Evolutionary conservation across 805 yeast genomes (phyloP).

Genomic region (Zygosaccharomyces bailii): DNA sequence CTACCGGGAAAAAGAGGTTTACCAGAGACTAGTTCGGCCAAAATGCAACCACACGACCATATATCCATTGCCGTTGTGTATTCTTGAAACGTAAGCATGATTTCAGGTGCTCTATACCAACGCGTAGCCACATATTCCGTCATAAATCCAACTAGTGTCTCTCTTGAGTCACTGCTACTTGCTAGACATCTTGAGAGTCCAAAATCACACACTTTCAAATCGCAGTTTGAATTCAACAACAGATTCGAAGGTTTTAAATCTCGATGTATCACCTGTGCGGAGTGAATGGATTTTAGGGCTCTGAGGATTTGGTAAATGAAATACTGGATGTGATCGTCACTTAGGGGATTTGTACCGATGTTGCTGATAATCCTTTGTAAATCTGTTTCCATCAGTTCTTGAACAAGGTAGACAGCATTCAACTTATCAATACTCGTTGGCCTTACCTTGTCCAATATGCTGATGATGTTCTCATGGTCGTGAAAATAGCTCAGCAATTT

Average conservation of each 20-base stretch:
- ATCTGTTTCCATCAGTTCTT: slow-evolving; percentile 77
- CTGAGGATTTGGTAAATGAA: slow-evolving; percentile 66
- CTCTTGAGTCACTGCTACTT: slow-evolving; percentile 39
- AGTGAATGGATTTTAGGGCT: slow-evolving; percentile 67
- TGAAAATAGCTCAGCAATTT: slow-evolving; percentile 61
- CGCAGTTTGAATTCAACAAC: slow-evolving; percentile 65
- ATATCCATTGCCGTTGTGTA: slow-evolving; percentile 75
- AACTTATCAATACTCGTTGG: slow-evolving; percentile 58
- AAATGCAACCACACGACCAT: slow-evolving; percentile 78
- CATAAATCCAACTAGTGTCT: slow-evolving; percentile 50
- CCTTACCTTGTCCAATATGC: slow-evolving; percentile 61
- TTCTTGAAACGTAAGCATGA: slow-evolving; percentile 69
- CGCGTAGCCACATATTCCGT: slow-evolving; percentile 83
- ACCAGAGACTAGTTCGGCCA: slow-evolving; percentile 63
- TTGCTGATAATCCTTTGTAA: slow-evolving; percentile 58
- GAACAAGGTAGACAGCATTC: slow-evolving; percentile 69
- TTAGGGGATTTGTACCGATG: slow-evolving; percentile 41
- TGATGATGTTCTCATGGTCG: slow-evolving; percentile 68
- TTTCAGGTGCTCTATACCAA: slow-evolving; percentile 84
- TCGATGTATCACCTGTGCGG: slow-evolving; percentile 70
- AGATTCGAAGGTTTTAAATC: slow-evolving; percentile 76
- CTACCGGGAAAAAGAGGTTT: slow-evolving; percentile 72
- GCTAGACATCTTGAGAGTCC: slow-evolving; percentile 63
- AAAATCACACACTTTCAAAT: slow-evolving; percentile 74
- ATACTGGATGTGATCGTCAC: slow-evolving; percentile 67